Percentiles rank a stretch among this genome's conserved stretches.
Evolutionary conservation across 129 eudicot species (phyloP).

Genomic region (Glebionis coronaria): DNA sequence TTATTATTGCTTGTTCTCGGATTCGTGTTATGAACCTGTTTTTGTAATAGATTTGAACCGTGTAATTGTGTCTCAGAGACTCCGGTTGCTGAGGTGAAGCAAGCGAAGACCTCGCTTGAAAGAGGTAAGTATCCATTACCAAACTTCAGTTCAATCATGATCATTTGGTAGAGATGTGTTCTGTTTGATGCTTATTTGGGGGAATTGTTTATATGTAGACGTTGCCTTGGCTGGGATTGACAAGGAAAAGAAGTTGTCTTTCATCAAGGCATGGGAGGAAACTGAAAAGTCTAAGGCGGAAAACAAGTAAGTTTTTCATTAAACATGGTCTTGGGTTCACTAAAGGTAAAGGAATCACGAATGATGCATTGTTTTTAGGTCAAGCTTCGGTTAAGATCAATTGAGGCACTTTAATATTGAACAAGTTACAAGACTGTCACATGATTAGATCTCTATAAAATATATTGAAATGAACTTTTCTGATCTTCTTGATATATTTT

Average conservation of each 20-base stretch:
- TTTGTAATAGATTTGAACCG: background rate
- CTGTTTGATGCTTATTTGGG: too few species aligned
- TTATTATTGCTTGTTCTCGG: background rate
- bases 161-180: background rate
- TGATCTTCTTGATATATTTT: too few species aligned
- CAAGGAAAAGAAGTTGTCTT: constrained; percentile 62
- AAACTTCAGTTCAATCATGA: background rate
- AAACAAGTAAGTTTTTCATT: constrained; percentile 58
- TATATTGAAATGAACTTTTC: too few species aligned
- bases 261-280: constrained; percentile 96
- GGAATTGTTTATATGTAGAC: too few species aligned
- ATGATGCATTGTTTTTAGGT: too few species aligned
- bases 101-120: constrained; percentile 42
- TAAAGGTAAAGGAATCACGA: too few species aligned
- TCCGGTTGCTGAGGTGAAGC: constrained; percentile 48
- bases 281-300: constrained; percentile 67
- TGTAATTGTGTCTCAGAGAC: constrained; percentile 34
- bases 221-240: too few species aligned
- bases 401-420: background rate
- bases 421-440: background rate
- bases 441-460: too few species aligned
- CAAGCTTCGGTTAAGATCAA: background rate
- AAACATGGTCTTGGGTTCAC: too few species aligned
- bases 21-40: constrained; percentile 2
- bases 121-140: constrained; percentile 40